Conservation (phyloP, 2,329 filamentous ascomycete genomes). For the Didymella segeticola region DNA sequence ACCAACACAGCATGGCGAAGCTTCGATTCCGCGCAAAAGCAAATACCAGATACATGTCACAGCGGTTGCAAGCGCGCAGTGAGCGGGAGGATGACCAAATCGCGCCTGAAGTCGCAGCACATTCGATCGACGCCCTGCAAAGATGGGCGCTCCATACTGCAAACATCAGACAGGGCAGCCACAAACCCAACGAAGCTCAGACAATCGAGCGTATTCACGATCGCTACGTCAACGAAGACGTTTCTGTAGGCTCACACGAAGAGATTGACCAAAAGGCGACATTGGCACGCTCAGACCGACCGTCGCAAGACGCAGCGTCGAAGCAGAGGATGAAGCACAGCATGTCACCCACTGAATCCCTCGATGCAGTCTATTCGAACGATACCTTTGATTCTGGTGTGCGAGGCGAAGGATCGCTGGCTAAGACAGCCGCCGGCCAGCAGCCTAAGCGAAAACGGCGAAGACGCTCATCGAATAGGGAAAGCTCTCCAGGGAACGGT, state of each 20-base stretch:
- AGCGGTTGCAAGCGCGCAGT: conserved; percentile 2
- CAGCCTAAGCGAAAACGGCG: background rate
- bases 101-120: conserved; percentile 7
- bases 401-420: background rate
- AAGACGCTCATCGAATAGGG: conserved; percentile 16
- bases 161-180: conserved; percentile 4
- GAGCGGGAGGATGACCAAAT: conserved; percentile 20
- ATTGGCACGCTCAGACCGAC: background rate
- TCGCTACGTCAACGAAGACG: conserved; percentile 5
- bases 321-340: background rate
- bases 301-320: background rate
- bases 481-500: conserved; percentile 13
- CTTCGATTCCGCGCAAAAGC: background rate
- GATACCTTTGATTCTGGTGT: too few relatives aligned
- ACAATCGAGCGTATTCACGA: conserved; percentile 9
- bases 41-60: background rate
- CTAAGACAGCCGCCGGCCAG: background rate
- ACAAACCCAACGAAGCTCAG: conserved; percentile 8
- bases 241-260: background rate
- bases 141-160: conserved; percentile 19
- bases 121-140: conserved; percentile 13
- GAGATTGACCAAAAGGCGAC: background rate
- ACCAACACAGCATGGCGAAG: background rate
- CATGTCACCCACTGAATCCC: background rate
- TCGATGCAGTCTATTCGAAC: background rate